These are phyloP conservation scores for Mrakia blollopis DNA, from an alignment of 768 basidiomycete species.

Conservation along the genomic window DNA sequence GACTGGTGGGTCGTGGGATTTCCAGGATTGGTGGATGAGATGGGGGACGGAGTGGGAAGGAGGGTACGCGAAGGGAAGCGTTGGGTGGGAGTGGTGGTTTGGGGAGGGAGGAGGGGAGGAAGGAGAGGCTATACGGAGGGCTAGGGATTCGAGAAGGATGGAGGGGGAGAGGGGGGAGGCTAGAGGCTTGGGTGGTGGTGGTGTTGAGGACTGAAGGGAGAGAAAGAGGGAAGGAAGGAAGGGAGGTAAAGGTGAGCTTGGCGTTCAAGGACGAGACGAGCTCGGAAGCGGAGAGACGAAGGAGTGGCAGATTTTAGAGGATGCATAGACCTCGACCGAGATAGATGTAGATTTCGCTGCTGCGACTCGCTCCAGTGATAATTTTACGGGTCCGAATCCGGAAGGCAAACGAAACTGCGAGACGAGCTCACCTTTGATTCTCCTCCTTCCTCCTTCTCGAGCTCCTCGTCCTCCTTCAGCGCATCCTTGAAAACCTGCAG, in stretches of 20 bases:
- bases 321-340: not conserved
- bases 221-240: not conserved
- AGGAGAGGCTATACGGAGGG: not conserved
- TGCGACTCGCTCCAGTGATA: too few relatives aligned
- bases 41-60: not conserved
- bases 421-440: not conserved
- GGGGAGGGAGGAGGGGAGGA: not conserved
- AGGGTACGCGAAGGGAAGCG: not conserved
- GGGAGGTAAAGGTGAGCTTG: not conserved
- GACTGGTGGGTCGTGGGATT: not conserved
- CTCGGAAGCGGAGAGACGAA: too few relatives aligned
- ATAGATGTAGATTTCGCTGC: not conserved
- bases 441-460: not conserved
- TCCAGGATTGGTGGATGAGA: constrained; percentile 22
- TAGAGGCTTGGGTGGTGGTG: not conserved
- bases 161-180: not conserved
- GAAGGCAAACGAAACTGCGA: not conserved
- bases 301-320: not conserved
- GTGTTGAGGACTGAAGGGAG: not conserved
- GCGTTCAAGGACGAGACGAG: not conserved
- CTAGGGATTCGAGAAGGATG: not conserved
- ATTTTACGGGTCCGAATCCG: too few relatives aligned
- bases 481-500: not conserved
- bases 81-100: not conserved
- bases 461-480: not conserved